Evolutionary conservation across 176 grass and related monocot species (phyloP), one percentile per base, ranked within the genome.

Genomic region (Puya raimondii): DNA sequence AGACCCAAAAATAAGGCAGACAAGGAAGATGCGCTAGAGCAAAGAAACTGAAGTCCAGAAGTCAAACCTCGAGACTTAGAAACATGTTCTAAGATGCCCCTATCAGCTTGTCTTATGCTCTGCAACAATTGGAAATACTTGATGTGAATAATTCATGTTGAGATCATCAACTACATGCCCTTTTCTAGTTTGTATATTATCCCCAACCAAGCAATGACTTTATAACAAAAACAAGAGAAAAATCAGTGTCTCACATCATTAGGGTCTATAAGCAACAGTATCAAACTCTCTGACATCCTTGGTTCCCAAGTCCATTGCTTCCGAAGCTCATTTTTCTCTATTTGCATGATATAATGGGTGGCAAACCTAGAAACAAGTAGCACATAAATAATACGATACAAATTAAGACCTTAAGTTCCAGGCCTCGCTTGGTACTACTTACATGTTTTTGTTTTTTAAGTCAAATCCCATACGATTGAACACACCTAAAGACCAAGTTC

Each of bases 231-330:
- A 75, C 18, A 33, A 75, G 9, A 4, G 17, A 9, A 21, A 69
- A 51, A 74, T 65, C 12, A 51, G 23, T 76, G 29, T 61, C 80
- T 78, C 73, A 92, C 89, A 84, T 97, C 93, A 79, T 97, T 82
- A 81, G 81, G 75, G 65, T 92, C 89, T 79, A 92, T 76, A 72
- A 97, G 84, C 23, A 75, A 53, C 58, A 97, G 84, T 76, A 97
- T 78, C 84, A 97, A 90, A 77, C 93, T 90, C 77, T 97, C 93
- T 59, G 84, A 76, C 93, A 97, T 97, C 79, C 77, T 85, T 59
- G 89, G 82, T 74, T 84, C 82, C 93, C 93, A 97, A 64, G 58
- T 79, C 93, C 93, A 97, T 76, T 92, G 93, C 77, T 85, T 97
- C 66, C 90, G 89, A 79, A 97, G 86, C 63, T 81, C 86, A 20